A percentile compares a stretch with the other conserved stretches of the same genome.
phyloP scores from a whole-genome alignment of 139 green algal genomes.

The Helicosporidium sp. region DNA sequence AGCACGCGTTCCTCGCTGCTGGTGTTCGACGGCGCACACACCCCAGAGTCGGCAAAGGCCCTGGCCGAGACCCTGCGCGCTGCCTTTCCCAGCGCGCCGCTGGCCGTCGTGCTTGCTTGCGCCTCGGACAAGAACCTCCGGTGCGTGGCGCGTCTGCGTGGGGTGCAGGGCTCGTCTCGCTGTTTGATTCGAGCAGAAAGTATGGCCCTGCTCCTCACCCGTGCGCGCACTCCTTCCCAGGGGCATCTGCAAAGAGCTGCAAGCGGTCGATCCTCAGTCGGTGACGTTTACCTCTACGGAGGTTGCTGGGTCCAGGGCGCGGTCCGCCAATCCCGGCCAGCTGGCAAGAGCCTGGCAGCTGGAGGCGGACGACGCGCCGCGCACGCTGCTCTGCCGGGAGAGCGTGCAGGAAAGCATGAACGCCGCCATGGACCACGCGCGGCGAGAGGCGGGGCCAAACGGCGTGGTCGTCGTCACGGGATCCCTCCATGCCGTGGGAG shows the following conservation, averaged over 20 bases:
- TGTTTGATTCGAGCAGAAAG: too few species aligned
- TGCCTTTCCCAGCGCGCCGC: slow-evolving; percentile 22
- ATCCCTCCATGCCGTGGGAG: slow-evolving; percentile 48
- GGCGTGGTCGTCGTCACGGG: slow-evolving; percentile 43
- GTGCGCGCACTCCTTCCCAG: too few species aligned
- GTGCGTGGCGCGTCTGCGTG: too few species aligned
- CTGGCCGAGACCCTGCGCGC: slow-evolving; percentile 26
- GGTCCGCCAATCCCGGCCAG: slow-evolving; percentile 26
- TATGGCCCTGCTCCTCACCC: too few species aligned
- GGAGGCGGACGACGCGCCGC: background rate
- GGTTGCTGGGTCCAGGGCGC: slow-evolving; percentile 33
- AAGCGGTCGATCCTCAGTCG: slow-evolving; percentile 13
- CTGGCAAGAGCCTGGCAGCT: slow-evolving; percentile 40
- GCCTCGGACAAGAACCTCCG: slow-evolving; percentile 59
- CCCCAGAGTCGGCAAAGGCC: slow-evolving; percentile 32
- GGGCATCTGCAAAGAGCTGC: slow-evolving; percentile 13
- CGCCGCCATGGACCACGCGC: slow-evolving; percentile 32
- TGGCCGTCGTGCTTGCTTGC: slow-evolving; percentile 60
- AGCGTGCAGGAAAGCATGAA: slow-evolving; percentile 44
- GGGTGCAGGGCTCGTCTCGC: too few species aligned
- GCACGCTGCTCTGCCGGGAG: slow-evolving; percentile 24
- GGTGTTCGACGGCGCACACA: slow-evolving; percentile 66
- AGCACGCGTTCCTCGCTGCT: slow-evolving; percentile 8
- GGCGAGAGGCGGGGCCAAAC: background rate
- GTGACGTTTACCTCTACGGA: slow-evolving; percentile 44